phyloP scores from a whole-genome alignment of 2,329 filamentous ascomycete genomes.

The Epichloe glyceriae region DNA sequence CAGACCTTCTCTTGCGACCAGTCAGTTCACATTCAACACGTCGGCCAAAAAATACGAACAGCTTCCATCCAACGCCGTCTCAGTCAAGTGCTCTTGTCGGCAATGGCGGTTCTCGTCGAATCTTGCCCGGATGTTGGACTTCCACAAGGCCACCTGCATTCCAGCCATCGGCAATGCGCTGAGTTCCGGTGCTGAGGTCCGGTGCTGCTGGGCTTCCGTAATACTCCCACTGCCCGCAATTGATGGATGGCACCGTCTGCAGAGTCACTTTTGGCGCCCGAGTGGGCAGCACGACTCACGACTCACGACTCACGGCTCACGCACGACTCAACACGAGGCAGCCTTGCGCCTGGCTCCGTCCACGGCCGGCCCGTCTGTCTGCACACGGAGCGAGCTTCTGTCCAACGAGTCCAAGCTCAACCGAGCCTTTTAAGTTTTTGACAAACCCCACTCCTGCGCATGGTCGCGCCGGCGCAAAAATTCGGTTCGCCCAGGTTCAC shows the following conservation, averaged over 20 bases:
- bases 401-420: conserved; percentile 6
- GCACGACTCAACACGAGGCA: background rate
- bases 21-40: too few relatives aligned
- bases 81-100: background rate
- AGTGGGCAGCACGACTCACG: background rate
- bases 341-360: background rate
- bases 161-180: too few relatives aligned
- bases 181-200: too few relatives aligned
- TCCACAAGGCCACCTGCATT: too few relatives aligned
- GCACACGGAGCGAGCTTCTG: background rate
- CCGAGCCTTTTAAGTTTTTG: conserved; percentile 12
- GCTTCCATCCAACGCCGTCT: background rate
- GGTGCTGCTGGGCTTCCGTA: too few relatives aligned
- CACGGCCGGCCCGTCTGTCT: background rate
- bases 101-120: background rate
- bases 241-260: too few relatives aligned
- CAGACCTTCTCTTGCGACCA: too few relatives aligned
- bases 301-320: background rate
- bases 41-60: too few relatives aligned
- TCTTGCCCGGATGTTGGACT: too few relatives aligned
- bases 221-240: too few relatives aligned
- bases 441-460: conserved; percentile 14
- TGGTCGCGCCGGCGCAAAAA: conserved; percentile 14
- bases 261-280: background rate
- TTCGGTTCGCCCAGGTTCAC: conserved; percentile 11